A percentile compares a stretch with the other conserved stretches of the same genome.
Evolutionary conservation across 257 asterid species (phyloP).

Genomic region (Mitragyna speciosa): DNA sequence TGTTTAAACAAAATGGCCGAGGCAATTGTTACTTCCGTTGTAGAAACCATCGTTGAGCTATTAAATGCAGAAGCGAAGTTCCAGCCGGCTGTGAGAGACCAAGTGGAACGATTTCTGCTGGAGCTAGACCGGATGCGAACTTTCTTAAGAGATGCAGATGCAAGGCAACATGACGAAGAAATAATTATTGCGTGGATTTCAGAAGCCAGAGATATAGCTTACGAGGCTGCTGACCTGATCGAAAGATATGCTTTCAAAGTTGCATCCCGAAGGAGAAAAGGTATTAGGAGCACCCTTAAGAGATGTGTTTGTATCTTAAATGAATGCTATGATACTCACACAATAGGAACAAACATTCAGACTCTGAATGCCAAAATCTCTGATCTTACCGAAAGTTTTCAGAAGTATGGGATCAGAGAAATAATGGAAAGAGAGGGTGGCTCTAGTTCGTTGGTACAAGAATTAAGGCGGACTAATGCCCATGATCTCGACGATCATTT

Average conservation of each 20-base stretch:
- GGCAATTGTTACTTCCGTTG: not conserved
- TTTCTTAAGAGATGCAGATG: constrained; percentile 10
- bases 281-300: not conserved
- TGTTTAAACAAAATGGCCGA: not conserved
- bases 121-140: not conserved
- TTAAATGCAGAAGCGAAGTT: not conserved
- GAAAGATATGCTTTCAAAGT: constrained; percentile 5
- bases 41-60: not conserved
- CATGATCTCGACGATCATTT: not conserved
- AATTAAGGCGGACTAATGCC: not conserved
- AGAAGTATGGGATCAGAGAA: not conserved
- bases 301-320: not conserved
- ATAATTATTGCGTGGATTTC: not conserved
- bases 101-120: constrained; percentile 2
- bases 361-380: not conserved
- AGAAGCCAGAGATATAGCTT: constrained; percentile 3
- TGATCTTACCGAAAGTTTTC: constrained; percentile 1
- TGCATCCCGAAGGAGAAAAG: not conserved
- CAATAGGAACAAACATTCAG: not conserved
- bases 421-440: not conserved
- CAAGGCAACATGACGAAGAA: not conserved
- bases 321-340: not conserved
- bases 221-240: not conserved
- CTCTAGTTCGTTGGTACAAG: not conserved
- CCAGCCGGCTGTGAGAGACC: constrained; percentile 4